These are phyloP conservation scores for Dioscorea cayenensis DNA, from an alignment of 116 monocot species.

Conservation along the genomic window DNA sequence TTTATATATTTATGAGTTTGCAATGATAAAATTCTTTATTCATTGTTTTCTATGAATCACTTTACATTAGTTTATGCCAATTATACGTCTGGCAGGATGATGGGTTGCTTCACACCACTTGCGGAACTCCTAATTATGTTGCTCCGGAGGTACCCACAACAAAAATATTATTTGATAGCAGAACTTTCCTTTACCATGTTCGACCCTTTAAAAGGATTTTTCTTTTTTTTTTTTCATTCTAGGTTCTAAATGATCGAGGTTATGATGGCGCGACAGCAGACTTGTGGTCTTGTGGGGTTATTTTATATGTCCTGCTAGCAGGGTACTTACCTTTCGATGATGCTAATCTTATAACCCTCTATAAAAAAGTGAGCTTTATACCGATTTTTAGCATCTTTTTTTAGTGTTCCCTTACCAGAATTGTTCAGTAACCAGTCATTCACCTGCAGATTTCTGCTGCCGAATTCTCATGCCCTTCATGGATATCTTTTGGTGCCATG, in stretches of 20 bases:
- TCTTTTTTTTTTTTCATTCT: neutral
- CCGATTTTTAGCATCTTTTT: neutral
- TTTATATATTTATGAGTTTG: too few relatives aligned
- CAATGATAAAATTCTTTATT: neutral
- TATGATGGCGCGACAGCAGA: slow-evolving; percentile 68
- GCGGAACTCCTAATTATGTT: slow-evolving; percentile 65
- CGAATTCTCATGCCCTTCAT: slow-evolving; percentile 43
- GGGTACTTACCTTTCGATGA: slow-evolving; percentile 74
- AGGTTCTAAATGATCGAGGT: slow-evolving; percentile 62
- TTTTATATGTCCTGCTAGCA: slow-evolving; percentile 57
- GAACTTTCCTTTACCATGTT: neutral
- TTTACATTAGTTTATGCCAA: neutral
- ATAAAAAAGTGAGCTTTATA: slow-evolving; percentile 48
- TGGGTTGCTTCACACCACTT: slow-evolving; percentile 56
- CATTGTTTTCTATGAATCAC: neutral
- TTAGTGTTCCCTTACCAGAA: neutral
- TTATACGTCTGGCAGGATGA: slow-evolving; percentile 27
- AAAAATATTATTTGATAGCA: neutral
- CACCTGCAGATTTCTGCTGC: slow-evolving; percentile 38
- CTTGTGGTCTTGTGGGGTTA: slow-evolving; percentile 68
- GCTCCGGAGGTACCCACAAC: slow-evolving; percentile 42
- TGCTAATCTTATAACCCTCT: slow-evolving; percentile 44
- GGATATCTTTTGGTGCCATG: slow-evolving; percentile 39
- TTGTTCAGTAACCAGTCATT: neutral
- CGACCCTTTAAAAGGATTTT: neutral